Evolutionary conservation across 306 rosid genomes (phyloP), one percentile per base, ranked within the genome.

Genomic region (Notholithocarpus densiflorus): DNA sequence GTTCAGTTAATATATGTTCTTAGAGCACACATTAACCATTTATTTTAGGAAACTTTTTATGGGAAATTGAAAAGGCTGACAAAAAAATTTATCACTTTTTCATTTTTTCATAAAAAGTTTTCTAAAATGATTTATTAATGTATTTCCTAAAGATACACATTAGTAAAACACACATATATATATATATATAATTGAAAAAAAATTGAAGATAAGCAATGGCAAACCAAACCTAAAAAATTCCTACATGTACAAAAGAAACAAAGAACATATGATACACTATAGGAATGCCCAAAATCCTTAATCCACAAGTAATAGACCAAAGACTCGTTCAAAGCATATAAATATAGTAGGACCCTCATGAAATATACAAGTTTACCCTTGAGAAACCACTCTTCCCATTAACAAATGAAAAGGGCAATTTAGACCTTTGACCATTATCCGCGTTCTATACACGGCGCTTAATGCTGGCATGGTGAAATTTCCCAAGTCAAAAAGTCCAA

Each of bases 21-120:
- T 34, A 34, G 2, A 0, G 2, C 0, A 34, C 0, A 34, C 0
- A 34, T 34, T 34, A 34, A 34, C 2, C 9, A 34, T 1, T 6
- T 1, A 34, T 34, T 34, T 34, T 34, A 1, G 2, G 1, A 34
- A 34, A 34, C 0, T 1, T 5, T 34, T 5, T 34, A 34, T 34
- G 8, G 1, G 0, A 34, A 34, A 34, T 34, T 34, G 2, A 34
- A 34, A 34, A 34, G 0, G 2, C 0, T 6, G 2, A 5, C 0
- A 34, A 34, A 34, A 32, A 34, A 6, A 0, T 34, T 34, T 34
- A 34, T 34, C 40, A 34, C 9, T 6, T 34, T 34, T 34, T 34
- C 0, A 34, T 34, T 34, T 34, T 34, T 0, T 0, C 2, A 34
- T 34, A 6, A 34, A 32, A 34, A 34, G 0, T 1, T 34, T 34